Base-by-base conservation (phyloP, 1,284 basidiomycete genomes). In the Cutaneotrichosporon curvatum region DNA sequence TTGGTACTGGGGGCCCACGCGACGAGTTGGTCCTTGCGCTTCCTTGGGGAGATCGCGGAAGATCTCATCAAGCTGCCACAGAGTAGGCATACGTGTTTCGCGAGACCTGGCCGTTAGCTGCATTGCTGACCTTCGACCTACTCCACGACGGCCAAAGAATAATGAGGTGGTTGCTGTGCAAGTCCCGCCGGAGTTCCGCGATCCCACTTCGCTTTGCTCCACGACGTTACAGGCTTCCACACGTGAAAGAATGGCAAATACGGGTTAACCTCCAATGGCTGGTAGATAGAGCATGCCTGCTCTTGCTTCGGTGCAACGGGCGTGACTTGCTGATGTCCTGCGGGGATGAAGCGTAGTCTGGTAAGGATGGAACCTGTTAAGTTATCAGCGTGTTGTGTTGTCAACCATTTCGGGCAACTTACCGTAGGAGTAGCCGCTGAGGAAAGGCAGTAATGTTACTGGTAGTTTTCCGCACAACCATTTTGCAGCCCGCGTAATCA, bases 201-300 rank as follows among this genome's bases (percentile, higher is more conserved):
- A 35, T 71, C 69, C 70, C 70, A 72, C 21, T 58, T 63, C 2
- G 50, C 49, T 39, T 67, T 67, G 8, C 63, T 65, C 66, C 68
- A 95, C 8, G 83, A 75, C 0, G 89, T 88, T 3, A 78, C 78
- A 2, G 94, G 94, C 61, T 95, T 94, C 76, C 94, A 96, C 4
- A 92, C 76, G 64, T 96, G 85, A 71, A 79, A 98, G 74, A 95
- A 96, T 18, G 86, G 78, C 41, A 80, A 75, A 67, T 91, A 95
- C 0, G 84, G 84, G 16, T 85, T 81, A 2, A 58, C 47, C 38
- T 45, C 52, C 2, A 70, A 53, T n/a, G 51, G 36, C 16, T 50
- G 48, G 46, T 63, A 65, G 38, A 31, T 22, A 42, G 51, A 33
- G 57, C n/a, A n/a, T 62, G 28, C 14, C 45, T 19, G 23, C 43